phyloP scores from a whole-genome alignment of 805 yeast species.

The Pichia cephalocereana region DNA sequence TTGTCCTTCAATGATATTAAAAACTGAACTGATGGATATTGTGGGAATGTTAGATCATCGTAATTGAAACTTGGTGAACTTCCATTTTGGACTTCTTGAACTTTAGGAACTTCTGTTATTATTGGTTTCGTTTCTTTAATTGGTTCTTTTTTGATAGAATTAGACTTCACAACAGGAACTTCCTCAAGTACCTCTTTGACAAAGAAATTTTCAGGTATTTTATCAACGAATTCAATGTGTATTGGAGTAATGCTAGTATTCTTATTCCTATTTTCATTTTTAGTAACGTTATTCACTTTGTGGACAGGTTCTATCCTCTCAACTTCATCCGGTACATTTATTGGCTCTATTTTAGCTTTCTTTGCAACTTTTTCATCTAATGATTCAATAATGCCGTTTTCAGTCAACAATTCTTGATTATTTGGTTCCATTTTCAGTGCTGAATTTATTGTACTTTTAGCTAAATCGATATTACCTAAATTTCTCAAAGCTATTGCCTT shows the following conservation, averaged over 20 bases:
- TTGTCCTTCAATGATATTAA: constrained; percentile 29
- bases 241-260: neutral
- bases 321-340: neutral
- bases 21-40: constrained; percentile 38
- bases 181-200: no score
- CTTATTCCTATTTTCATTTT: neutral
- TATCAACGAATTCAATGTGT: constrained; percentile 13
- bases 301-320: no score
- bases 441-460: constrained; percentile 22
- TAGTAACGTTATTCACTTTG: neutral
- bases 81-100: no score
- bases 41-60: constrained; percentile 29
- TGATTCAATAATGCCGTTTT: constrained; percentile 18
- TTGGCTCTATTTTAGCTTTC: neutral
- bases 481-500: constrained; percentile 33
- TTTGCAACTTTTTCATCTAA: neutral
- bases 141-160: no score
- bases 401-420: constrained; percentile 31
- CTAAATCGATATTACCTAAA: constrained; percentile 22
- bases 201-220: constrained; percentile 14
- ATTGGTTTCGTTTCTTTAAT: no score
- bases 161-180: neutral
- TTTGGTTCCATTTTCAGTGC: constrained; percentile 34
- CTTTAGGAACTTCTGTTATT: no score
- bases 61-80: no score